Percentiles rank a stretch among this genome's conserved stretches.
These are phyloP conservation scores for Quercus berberidifolia DNA, from an alignment of 306 rosid species.

Conservation along the genomic window DNA sequence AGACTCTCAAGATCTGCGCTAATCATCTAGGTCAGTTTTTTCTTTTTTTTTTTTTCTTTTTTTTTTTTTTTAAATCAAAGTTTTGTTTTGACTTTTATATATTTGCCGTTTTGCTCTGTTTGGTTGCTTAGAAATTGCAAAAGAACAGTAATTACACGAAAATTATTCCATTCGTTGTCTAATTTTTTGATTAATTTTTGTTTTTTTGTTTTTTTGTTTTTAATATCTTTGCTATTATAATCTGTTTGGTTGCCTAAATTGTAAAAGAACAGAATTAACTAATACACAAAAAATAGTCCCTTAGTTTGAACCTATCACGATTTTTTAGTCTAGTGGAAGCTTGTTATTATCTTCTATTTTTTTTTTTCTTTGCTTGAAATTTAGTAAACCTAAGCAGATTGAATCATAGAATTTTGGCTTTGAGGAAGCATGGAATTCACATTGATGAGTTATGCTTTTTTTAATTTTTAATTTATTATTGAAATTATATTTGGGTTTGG, in stretches of 20 bases:
- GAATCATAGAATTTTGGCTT: not conserved
- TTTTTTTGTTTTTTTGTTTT: not conserved
- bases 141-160: not conserved
- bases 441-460: not conserved
- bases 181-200: not conserved
- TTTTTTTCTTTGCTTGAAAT: not conserved
- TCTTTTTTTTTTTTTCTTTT: not conserved
- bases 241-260: not conserved
- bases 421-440: not conserved
- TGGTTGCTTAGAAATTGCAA: not conserved
- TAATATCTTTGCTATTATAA: not conserved
- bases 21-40: not conserved
- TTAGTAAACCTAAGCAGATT: not conserved
- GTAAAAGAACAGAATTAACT: not conserved
- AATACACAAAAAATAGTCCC: not conserved
- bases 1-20: constrained; percentile 11
- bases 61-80: not conserved
- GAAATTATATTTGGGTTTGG: not conserved
- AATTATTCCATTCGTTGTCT: not conserved
- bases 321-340: not conserved
- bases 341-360: not conserved
- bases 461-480: no score
- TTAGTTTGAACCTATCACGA: not conserved
- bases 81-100: not conserved
- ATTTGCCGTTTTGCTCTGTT: not conserved